phyloP scores from a whole-genome alignment of 257 asterid genomes.

The Scutellaria baicalensis region DNA sequence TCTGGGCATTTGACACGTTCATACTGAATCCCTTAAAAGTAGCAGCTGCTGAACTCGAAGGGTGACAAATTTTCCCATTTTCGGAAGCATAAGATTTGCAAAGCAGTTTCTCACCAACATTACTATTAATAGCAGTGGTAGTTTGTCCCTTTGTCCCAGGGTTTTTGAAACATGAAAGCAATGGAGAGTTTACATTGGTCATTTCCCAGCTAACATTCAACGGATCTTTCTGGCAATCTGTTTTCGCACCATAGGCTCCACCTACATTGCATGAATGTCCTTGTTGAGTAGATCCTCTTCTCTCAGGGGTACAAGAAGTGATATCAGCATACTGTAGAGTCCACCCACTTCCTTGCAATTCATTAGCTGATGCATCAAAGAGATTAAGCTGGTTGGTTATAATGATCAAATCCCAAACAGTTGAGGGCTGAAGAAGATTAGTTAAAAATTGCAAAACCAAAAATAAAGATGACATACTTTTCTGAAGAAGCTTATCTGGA shows the following conservation, averaged over 20 bases:
- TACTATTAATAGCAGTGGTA: neutral
- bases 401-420: neutral
- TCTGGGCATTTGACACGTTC: slow-evolving; percentile 11
- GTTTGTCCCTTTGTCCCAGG: slow-evolving; percentile 13
- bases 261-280: slow-evolving; percentile 14
- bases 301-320: slow-evolving; percentile 14
- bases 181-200: slow-evolving; percentile 12
- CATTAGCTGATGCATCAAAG: slow-evolving; percentile 27
- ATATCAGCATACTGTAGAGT: slow-evolving; percentile 16
- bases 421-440: neutral
- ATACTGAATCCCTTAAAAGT: slow-evolving; percentile 13
- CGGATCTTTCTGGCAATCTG: slow-evolving; percentile 17
- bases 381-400: slow-evolving; percentile 2
- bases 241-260: slow-evolving; percentile 23
- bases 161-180: slow-evolving; percentile 19
- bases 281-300: slow-evolving; percentile 25
- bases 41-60: slow-evolving; percentile 15
- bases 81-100: slow-evolving; percentile 17
- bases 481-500: slow-evolving; percentile 21
- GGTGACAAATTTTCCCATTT: slow-evolving; percentile 24
- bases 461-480: slow-evolving; percentile 19
- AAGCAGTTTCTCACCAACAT: slow-evolving; percentile 11
- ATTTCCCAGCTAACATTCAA: slow-evolving; percentile 7
- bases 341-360: slow-evolving; percentile 22
- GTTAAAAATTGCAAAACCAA: neutral